Conservation (phyloP, 306 rosid genomes). For the apple (Malus domestica) region ASM211411v1 NC_041791.1:8462501-8463000, state of each 20-base stretch:
- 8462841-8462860: not conserved
- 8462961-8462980: no score
- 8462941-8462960: not conserved
- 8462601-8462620: no score
- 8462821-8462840: not conserved
- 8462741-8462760: not conserved
- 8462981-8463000: no score
- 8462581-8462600: no score
- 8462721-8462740: not conserved
- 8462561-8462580: no score
- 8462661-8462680: no score
- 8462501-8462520: no score
- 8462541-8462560: no score
- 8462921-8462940: not conserved
- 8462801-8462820: not conserved
- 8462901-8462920: not conserved
- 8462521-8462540: not conserved
- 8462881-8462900: not conserved
- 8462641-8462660: no score
- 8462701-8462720: not conserved
- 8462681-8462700: not conserved
- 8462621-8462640: no score
- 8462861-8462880: not conserved
- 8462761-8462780: not conserved
- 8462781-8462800: not conserved